A percentile compares a stretch with the other conserved stretches of the same genome.
These are phyloP conservation scores for Syncephalis plumigaleata DNA, from an alignment of 371 early-diverging fungal species.

Conservation along the genomic window DNA sequence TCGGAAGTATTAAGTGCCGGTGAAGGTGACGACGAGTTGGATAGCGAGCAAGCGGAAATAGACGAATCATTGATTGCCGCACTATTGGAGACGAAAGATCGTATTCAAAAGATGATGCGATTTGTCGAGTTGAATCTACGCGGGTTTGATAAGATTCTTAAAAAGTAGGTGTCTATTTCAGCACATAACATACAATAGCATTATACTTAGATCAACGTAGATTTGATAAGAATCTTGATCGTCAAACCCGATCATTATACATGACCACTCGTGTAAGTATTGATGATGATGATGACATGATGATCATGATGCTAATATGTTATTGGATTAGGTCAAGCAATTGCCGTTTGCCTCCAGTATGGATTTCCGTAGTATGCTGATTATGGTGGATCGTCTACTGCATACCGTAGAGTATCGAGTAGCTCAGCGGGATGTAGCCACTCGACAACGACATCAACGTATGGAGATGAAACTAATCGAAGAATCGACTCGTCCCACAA, in stretches of 20 bases:
- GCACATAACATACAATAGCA: neutral
- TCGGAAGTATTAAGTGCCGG: neutral
- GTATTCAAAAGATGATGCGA: constrained; percentile 34
- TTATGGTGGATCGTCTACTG: constrained; percentile 4
- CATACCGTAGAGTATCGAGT: no score
- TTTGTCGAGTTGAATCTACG: constrained; percentile 46
- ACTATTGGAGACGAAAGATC: constrained; percentile 33
- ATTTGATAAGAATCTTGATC: neutral
- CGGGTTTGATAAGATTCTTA: constrained; percentile 48
- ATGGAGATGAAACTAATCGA: constrained; percentile 5
- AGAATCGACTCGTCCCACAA: constrained; percentile 2
- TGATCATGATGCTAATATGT: neutral
- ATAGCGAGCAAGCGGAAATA: constrained; percentile 14
- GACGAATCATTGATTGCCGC: constrained; percentile 32
- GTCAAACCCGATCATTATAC: neutral
- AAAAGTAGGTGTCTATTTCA: constrained; percentile 30
- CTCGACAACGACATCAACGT: constrained; percentile 10
- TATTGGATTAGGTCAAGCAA: neutral
- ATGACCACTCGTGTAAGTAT: neutral
- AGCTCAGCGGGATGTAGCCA: constrained; percentile 3
- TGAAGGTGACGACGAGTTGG: neutral
- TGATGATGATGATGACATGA: neutral
- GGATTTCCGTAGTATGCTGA: neutral
- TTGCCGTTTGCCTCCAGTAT: neutral
- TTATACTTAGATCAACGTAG: neutral